These are phyloP conservation scores for Candida buenavistaensis DNA, from an alignment of 1,139 yeast genomes.

Conservation along the genomic window DNA sequence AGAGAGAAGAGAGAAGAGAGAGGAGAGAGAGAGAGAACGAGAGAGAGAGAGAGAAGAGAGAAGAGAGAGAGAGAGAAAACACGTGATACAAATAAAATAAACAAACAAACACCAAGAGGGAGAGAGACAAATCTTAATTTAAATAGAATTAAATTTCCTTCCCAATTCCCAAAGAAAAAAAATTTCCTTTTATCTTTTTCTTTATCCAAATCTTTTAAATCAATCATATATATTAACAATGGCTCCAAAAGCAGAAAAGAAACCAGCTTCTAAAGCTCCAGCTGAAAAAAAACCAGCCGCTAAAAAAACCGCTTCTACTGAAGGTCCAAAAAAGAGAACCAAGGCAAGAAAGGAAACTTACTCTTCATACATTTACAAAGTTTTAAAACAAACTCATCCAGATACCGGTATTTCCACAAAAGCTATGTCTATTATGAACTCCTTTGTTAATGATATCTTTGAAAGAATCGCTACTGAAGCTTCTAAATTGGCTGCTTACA, in stretches of 20 bases:
- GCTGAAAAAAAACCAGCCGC: conserved; percentile 97
- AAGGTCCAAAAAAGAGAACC: conserved; percentile 89
- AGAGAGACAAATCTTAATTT: conserved; percentile 1
- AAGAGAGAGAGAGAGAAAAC: conserved; percentile 2
- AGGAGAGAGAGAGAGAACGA: conserved; percentile 3
- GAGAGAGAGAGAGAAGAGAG: conserved; percentile 3
- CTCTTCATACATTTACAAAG: conserved; percentile 98
- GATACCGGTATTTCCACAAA: conserved; percentile 99
- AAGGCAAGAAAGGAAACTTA: conserved; percentile 99
- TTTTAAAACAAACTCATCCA: conserved; percentile 98
- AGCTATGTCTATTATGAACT: conserved; percentile 99
- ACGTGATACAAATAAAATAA: conserved; percentile 4
- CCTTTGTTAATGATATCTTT: conserved; percentile 94
- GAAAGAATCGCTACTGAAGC: conserved; percentile 98
- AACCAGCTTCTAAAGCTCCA: conserved; percentile 98
- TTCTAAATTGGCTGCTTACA: conserved; percentile 98
- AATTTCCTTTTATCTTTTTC: conserved; percentile 6
- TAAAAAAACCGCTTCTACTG: conserved; percentile 84
- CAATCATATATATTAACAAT: conserved; percentile 44
- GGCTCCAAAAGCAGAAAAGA: conserved; percentile 98
- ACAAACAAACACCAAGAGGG: conserved; percentile 1
- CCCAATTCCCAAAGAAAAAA: conserved; percentile 4
- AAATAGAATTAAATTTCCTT: conserved; percentile 8
- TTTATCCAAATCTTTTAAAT: conserved; percentile 8
- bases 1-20: conserved; percentile 3